Evolutionary conservation across 768 basidiomycete genomes (phyloP), one percentile per base, ranked within the genome.

Genomic region (Hypsizygus marmoreus): DNA sequence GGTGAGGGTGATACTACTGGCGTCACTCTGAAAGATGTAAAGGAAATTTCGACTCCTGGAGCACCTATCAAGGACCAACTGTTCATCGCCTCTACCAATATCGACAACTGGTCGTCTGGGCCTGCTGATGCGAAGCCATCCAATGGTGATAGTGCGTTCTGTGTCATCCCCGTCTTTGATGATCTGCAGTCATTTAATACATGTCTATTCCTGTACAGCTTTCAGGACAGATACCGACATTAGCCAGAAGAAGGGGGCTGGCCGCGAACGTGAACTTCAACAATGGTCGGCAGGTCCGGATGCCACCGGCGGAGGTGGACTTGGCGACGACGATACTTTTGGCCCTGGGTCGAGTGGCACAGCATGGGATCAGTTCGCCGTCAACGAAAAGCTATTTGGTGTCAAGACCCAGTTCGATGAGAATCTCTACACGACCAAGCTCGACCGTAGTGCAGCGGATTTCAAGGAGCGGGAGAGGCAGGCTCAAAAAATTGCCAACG

Each of bases 371-470:
- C 93, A 97, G 66, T 99, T 95, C 57, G 85, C 84, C 14, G 91
- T 75, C 31, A 99, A 98, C 67, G 95, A 98, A 68, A 77, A 88
- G 57, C 75, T 91, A 44, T 98, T 97, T 61, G 97, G 97, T 17
- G 84, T 95, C 51, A 92, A 76, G 58, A 92, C 93, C 7, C 81
- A 81, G 56, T 99, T 91, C 66, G 87, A 95, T 59, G 97, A 99
- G 70, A 90, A 95, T 46, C 62, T 84, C 25, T 99, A 99, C 65
- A 98, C 97, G 9, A 98, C 95, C 13, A 92, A 84, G 69, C 75
- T 99, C 34, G 91, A 98, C 62, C 81, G 90, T 52, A 79, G 70
- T 43, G 87, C 82, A 6, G 79, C 86, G 16, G 94, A 95, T 65
- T 99, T 78, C 66, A 90, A 87, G 69, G 90, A 93, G 69, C 79